Evolutionary conservation across 768 basidiomycete species (phyloP).

Genomic region (Lanmaoa rubissima): DNA sequence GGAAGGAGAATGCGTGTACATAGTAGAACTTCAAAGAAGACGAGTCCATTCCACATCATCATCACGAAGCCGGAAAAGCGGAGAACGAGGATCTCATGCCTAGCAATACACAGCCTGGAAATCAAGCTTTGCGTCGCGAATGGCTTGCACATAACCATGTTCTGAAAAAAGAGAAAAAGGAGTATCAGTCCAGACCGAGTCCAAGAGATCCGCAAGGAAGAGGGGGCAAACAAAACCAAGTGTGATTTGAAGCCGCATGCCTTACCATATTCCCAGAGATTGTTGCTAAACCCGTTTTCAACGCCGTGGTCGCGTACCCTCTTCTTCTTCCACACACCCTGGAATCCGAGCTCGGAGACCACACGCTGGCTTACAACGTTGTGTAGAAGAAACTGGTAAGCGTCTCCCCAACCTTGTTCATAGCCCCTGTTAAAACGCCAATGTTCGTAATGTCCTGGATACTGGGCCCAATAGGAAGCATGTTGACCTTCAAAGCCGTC

Average conservation of each 20-base stretch:
- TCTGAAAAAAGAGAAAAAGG: slow-evolving; percentile 33
- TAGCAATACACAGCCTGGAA: slow-evolving; percentile 35
- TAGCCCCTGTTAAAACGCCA: slow-evolving; percentile 69
- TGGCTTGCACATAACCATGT: slow-evolving; percentile 63
- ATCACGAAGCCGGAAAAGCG: not conserved
- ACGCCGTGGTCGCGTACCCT: slow-evolving; percentile 44
- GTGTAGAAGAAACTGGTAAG: slow-evolving; percentile 51
- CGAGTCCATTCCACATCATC: not conserved
- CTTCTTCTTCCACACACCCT: slow-evolving; percentile 53
- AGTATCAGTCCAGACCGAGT: not conserved
- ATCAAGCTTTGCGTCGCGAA: slow-evolving; percentile 40
- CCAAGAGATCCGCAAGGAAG: not conserved
- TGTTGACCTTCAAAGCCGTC: slow-evolving; percentile 35
- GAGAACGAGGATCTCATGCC: not conserved
- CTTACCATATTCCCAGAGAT: slow-evolving; percentile 69
- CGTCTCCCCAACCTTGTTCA: slow-evolving; percentile 69
- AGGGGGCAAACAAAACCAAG: not conserved
- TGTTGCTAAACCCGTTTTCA: slow-evolving; percentile 37
- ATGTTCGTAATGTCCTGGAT: slow-evolving; percentile 61
- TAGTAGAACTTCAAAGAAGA: not conserved
- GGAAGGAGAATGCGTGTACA: not conserved
- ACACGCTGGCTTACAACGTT: slow-evolving; percentile 16
- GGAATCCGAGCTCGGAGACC: slow-evolving; percentile 63
- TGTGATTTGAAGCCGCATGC: not conserved
- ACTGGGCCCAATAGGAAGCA: slow-evolving; percentile 42